Conservation (phyloP, 192 early-diverging fungal genomes). For the Pilaira anomala region DNA sequence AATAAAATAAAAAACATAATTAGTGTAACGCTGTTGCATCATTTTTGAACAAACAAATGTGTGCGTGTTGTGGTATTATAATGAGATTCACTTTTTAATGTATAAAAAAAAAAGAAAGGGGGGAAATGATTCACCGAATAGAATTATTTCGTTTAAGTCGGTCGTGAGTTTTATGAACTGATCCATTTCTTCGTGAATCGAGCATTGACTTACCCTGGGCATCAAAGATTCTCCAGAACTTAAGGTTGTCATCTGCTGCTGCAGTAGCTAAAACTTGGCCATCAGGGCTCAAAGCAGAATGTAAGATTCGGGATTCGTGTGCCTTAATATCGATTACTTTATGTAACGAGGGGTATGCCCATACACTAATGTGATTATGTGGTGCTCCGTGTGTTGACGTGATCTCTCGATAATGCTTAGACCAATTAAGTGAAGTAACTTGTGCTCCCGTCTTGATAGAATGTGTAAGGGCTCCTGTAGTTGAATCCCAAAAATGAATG, state of each 20-base stretch:
- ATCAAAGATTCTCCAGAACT: constrained; percentile 95
- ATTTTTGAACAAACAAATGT: too few relatives aligned
- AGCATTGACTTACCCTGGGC: not conserved
- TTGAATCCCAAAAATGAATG: constrained; percentile 92
- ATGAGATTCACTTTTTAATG: too few relatives aligned
- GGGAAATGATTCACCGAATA: too few relatives aligned
- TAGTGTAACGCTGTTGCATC: too few relatives aligned
- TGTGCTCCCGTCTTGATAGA: constrained; percentile 82
- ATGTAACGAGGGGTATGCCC: constrained; percentile 73
- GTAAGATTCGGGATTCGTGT: constrained; percentile 85
- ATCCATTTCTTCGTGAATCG: not conserved
- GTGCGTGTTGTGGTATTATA: too few relatives aligned
- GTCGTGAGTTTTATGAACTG: too few relatives aligned
- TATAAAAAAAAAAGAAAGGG: too few relatives aligned
- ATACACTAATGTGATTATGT: constrained; percentile 81
- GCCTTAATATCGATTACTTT: constrained; percentile 78
- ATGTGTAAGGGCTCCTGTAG: constrained; percentile 56
- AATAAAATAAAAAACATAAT: too few relatives aligned
- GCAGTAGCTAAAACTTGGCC: constrained; percentile 90
- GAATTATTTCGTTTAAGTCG: too few relatives aligned
- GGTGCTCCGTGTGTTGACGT: constrained; percentile 92
- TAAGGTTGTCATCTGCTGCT: constrained; percentile 90
- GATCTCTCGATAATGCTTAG: constrained; percentile 78
- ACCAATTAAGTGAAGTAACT: constrained; percentile 92
- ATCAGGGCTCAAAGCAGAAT: constrained; percentile 88